Conservation (phyloP, 75 land plant species). For the Cupressus sempervirens region DNA sequence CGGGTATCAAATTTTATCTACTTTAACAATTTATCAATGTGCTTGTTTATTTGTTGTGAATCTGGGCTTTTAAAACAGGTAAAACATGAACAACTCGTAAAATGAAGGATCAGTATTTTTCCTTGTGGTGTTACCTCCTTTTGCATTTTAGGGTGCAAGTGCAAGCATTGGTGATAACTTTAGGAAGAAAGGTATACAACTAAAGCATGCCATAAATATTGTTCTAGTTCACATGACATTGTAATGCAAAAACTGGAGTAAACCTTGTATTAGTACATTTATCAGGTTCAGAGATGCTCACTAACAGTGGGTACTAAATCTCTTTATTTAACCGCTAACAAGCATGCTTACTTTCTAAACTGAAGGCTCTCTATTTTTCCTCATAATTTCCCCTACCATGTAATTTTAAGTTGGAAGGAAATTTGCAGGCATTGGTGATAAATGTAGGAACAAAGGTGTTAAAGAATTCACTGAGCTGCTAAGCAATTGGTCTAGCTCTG, state of each 20-base stretch:
- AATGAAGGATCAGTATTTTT: background rate
- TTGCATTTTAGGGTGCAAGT: background rate
- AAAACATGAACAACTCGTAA: background rate
- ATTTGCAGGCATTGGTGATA: slow-evolving; percentile 69
- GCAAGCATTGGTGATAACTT: slow-evolving; percentile 81
- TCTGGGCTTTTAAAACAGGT: background rate
- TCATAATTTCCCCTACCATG: background rate
- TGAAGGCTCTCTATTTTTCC: background rate
- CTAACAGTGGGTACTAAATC: background rate
- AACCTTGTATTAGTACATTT: background rate
- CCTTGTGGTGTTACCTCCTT: background rate
- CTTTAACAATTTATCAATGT: background rate
- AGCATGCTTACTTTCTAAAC: background rate
- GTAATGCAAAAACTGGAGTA: background rate
- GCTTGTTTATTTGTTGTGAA: background rate
- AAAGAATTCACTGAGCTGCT: slow-evolving; percentile 60
- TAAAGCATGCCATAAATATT: background rate
- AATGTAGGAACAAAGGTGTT: slow-evolving; percentile 61
- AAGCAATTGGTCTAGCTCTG: slow-evolving; percentile 59
- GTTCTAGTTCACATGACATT: background rate
- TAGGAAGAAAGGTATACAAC: slow-evolving; percentile 38
- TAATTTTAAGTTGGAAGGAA: background rate
- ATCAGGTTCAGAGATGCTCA: background rate
- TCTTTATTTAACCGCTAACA: background rate
- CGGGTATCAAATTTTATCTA: background rate